phyloP scores from a whole-genome alignment of 1,284 basidiomycete genomes.

The Trichosporon sp. region DNA sequence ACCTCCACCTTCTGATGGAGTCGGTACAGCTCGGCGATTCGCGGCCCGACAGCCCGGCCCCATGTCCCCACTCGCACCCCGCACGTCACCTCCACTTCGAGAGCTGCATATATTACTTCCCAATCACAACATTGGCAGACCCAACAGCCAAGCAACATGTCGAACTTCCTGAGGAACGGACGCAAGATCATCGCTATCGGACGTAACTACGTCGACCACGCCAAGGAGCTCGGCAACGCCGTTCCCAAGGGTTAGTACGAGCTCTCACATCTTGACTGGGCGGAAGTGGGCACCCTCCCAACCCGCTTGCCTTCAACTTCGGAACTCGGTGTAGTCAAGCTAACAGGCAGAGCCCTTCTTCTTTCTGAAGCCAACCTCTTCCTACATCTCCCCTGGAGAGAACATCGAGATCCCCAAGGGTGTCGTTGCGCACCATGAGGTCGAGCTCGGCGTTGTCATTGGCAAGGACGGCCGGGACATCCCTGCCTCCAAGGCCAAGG shows the following conservation, averaged over 20 bases:
- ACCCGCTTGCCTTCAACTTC: background rate
- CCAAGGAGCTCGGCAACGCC: slow-evolving; percentile 88
- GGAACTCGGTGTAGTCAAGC: background rate
- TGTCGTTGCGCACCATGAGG: slow-evolving; percentile 87
- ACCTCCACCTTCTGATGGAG: background rate
- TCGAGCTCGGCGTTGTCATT: slow-evolving; percentile 96
- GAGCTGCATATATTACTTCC: background rate
- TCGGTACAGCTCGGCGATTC: slow-evolving; percentile 12
- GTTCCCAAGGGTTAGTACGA: slow-evolving; percentile 65
- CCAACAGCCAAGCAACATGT: slow-evolving; percentile 39
- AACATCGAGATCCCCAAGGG: slow-evolving; percentile 84
- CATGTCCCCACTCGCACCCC: background rate
- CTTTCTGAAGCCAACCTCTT: slow-evolving; percentile 94
- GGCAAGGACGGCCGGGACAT: slow-evolving; percentile 84
- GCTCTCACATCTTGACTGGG: background rate
- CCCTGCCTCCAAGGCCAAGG: slow-evolving; percentile 68
- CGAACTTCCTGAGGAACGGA: slow-evolving; percentile 50
- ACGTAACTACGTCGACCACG: slow-evolving; percentile 68
- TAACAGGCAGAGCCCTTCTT: slow-evolving; percentile 79
- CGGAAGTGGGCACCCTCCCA: background rate
- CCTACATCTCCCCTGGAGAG: slow-evolving; percentile 72
- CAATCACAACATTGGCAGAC: slow-evolving; percentile 1
- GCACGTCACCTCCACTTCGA: slow-evolving; percentile 1
- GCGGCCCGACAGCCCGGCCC: slow-evolving; percentile 5
- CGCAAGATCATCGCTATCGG: slow-evolving; percentile 86